Percentiles rank a stretch among this genome's conserved stretches.
Evolutionary conservation across 129 eudicot genomes (phyloP).

Genomic region (Chrysanthemum lavandulifolium): DNA sequence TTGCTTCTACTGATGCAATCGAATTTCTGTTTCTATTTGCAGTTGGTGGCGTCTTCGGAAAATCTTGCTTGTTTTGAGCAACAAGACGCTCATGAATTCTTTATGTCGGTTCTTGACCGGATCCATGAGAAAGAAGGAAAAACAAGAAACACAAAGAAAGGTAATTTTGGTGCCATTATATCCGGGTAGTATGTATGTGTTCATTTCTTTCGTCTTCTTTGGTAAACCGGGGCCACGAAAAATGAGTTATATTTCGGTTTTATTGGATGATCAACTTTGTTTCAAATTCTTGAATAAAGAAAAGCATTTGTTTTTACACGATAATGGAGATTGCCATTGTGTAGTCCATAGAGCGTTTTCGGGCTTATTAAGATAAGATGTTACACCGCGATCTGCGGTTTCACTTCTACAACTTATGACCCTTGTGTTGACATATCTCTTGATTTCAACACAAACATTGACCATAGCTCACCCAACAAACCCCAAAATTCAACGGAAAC

Average conservation of each 20-base stretch:
- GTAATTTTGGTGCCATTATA: constrained; percentile 44
- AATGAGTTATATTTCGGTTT: constrained; percentile 14
- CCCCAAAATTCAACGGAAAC: constrained; percentile 45
- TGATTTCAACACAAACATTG: constrained; percentile 36
- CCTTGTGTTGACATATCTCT: constrained; percentile 62
- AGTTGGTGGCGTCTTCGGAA: constrained; percentile 83
- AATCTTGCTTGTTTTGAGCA: constrained; percentile 78
- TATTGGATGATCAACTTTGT: constrained; percentile 27
- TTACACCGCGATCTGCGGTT: constrained; percentile 58
- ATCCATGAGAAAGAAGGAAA: constrained; percentile 71
- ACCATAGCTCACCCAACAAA: constrained; percentile 27
- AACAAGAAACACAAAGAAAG: constrained; percentile 41
- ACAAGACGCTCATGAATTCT: constrained; percentile 80
- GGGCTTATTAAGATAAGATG: constrained; percentile 58
- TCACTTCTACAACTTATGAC: constrained; percentile 56
- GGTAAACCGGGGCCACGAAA: constrained; percentile 1
- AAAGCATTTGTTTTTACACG: constrained; percentile 39
- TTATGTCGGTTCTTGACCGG: constrained; percentile 63
- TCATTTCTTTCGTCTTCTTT: constrained; percentile 20
- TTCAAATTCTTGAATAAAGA: constrained; percentile 28
- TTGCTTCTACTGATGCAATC: neutral
- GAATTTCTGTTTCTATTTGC: constrained; percentile 22
- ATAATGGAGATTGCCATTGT: constrained; percentile 66
- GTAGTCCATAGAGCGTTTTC: constrained; percentile 65
- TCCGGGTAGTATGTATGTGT: constrained; percentile 8